phyloP scores from a whole-genome alignment of 2,329 filamentous ascomycete genomes.

The Zymoseptoria brevis region DNA sequence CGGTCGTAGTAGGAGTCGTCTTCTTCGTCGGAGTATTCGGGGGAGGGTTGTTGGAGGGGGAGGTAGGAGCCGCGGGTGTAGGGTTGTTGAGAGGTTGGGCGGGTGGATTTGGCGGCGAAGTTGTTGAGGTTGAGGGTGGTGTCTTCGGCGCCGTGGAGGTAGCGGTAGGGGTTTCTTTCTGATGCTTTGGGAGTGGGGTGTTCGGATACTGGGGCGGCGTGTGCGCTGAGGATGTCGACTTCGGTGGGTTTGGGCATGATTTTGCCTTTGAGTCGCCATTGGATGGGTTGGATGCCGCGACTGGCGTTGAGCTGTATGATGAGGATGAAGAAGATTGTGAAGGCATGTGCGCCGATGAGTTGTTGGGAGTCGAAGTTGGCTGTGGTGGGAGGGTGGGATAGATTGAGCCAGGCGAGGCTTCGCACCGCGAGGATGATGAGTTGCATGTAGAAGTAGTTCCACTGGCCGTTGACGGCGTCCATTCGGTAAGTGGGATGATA shows the following conservation, averaged over 20 bases:
- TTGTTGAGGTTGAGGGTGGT: constrained; percentile 32
- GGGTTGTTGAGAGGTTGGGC: constrained; percentile 9
- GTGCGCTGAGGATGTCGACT: constrained; percentile 20
- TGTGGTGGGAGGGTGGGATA: constrained; percentile 17
- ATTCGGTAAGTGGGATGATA: constrained; percentile 25
- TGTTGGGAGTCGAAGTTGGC: constrained; percentile 19
- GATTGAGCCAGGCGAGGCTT: constrained; percentile 32
- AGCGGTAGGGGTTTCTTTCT: constrained; percentile 20
- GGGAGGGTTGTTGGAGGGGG: constrained; percentile 18
- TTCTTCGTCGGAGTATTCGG: constrained; percentile 21
- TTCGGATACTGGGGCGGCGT: constrained; percentile 21
- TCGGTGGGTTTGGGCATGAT: constrained; percentile 28
- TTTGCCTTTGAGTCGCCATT: constrained; percentile 25
- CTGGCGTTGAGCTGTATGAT: constrained; percentile 28
- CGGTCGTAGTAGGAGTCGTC: constrained; percentile 40
- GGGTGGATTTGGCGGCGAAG: constrained; percentile 18
- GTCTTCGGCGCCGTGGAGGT: constrained; percentile 18
- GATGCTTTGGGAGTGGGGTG: constrained; percentile 20
- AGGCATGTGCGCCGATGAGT: constrained; percentile 47
- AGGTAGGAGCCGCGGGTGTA: constrained; percentile 7
- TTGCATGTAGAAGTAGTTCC: constrained; percentile 61
- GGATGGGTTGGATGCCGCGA: constrained; percentile 17
- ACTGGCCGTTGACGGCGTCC: constrained; percentile 34
- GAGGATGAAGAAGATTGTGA: constrained; percentile 46
- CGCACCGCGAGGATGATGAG: constrained; percentile 51